Base-by-base conservation (phyloP, 495 filamentous ascomycete species). In the Penicillium psychrofluorescens region DNA sequence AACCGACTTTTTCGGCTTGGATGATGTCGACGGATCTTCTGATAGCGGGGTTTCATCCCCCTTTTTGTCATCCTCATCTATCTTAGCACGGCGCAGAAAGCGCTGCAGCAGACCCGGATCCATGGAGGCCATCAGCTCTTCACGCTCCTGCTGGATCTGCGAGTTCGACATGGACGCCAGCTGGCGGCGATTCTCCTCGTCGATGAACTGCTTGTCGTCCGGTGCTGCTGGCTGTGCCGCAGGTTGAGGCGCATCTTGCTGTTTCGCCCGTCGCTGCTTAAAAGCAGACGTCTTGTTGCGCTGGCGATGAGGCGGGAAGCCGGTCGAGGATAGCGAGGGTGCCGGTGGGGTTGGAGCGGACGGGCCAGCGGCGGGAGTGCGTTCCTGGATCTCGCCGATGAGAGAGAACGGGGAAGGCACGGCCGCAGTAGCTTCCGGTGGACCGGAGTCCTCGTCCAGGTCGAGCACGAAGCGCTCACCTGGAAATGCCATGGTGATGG, bases 221-320 rank as follows among this genome's bases (percentile, higher is more conserved):
- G 46, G 29, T 15, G 45, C 38, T 36, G 37, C 7, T 12, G 35
- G 9, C 0, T 11, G 10, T 8, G 40, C 6, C 11, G 39, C 28
- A 2, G 35, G 12, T 1, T 14, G 11, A 34, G 36, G 36, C 29
- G 43, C 22, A 22, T 22, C 22, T 22, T 22, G 11, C 29, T 54
- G 46, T 14, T 56, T 43, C 28, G 74, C 68, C 46, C 74, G 70
- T 52, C 77, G 79, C 56, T 87, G 80, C 53, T 87, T 90, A 74
- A 95, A 95, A 28, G 82, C 76, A 6, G 88, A 94, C 0, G 70
- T 55, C 34, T 75, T 70, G n/a, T 64, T 67, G 34, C 91, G 82
- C 54, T 84, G 90, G 56, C 85, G 90, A 66, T 86, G 90, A 35
- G 78, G 78, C 22, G 92, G 92, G 49, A 96, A 97, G 1, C 91